Evolutionary conservation across 371 early-diverging fungal species (phyloP).

Genomic region (Conidiobolus incongruus): DNA sequence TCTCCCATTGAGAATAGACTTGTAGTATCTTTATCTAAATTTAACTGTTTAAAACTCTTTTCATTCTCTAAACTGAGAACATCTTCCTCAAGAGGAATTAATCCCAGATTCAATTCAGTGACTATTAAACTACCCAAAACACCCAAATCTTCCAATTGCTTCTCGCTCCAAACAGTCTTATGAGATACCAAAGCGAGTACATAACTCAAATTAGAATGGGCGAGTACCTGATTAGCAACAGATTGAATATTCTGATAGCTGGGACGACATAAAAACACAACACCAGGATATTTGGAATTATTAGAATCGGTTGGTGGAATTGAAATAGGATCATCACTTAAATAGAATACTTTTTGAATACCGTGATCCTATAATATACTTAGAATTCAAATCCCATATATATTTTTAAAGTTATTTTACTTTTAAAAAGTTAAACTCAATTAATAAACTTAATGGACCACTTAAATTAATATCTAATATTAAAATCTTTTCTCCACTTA

Average conservation of each 20-base stretch:
- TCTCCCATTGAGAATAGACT: conserved; percentile 54
- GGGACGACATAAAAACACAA: conserved; percentile 70
- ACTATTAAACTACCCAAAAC: conserved; percentile 47
- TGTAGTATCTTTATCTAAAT: conserved; percentile 68
- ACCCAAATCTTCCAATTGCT: conserved; percentile 71
- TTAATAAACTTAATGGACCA: conserved; percentile 63
- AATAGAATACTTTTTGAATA: conserved; percentile 73
- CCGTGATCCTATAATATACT: conserved; percentile 56
- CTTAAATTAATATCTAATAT: conserved; percentile 66
- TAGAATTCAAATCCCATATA: background rate
- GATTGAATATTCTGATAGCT: conserved; percentile 48
- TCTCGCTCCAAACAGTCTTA: conserved; percentile 66
- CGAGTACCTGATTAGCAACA: conserved; percentile 39
- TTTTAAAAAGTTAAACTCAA: conserved; percentile 64
- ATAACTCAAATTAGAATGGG: background rate
- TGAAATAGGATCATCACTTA: conserved; percentile 26
- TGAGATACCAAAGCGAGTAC: conserved; percentile 31
- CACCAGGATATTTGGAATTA: conserved; percentile 7
- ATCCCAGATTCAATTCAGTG: conserved; percentile 67
- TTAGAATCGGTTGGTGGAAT: conserved; percentile 30
- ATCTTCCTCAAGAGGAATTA: conserved; percentile 78
- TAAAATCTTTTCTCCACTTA: conserved; percentile 69
- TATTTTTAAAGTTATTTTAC: conserved; percentile 12
- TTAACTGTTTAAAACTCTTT: conserved; percentile 56
- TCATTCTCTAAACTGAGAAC: conserved; percentile 72